These are phyloP conservation scores for Protomyces arabidopsidicola DNA, from an alignment of 1,139 yeast genomes.

Conservation along the genomic window DNA sequence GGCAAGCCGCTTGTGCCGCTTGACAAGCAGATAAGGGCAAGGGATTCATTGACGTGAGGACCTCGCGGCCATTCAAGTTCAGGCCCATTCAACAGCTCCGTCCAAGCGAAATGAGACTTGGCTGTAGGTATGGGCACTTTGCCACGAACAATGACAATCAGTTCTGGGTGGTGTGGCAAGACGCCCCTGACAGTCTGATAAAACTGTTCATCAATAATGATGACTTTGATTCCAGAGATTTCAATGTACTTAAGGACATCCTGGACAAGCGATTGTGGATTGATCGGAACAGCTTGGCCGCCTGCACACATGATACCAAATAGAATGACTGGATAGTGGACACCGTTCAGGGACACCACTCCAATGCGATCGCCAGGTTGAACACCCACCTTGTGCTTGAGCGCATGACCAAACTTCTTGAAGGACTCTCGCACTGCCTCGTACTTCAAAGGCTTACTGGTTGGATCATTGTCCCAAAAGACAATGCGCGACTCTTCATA, in stretches of 20 bases:
- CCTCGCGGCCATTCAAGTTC: conserved; percentile 7
- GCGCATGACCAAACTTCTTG: background rate
- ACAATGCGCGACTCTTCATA: conserved; percentile 1
- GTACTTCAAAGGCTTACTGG: background rate
- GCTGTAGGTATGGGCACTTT: background rate
- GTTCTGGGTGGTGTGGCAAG: background rate
- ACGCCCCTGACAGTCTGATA: background rate
- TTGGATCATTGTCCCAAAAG: background rate
- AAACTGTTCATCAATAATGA: background rate
- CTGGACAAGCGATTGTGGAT: background rate
- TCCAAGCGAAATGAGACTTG: background rate
- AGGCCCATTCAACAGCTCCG: background rate
- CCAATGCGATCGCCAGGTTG: background rate
- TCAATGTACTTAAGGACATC: conserved; percentile 1
- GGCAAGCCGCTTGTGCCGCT: conserved; percentile 64
- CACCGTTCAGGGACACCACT: background rate
- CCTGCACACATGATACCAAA: conserved; percentile 12
- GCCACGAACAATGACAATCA: background rate
- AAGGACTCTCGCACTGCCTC: background rate
- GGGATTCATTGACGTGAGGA: background rate
- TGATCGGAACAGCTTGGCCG: background rate
- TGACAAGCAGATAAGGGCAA: conserved; percentile 1
- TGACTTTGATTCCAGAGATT: background rate
- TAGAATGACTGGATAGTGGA: conserved; percentile 1
- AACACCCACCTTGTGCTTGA: background rate